Percentiles rank a stretch among this genome's conserved stretches.
These are phyloP conservation scores for Naganishia randhawae DNA, from an alignment of 768 basidiomycete species.

Conservation along the genomic window DNA sequence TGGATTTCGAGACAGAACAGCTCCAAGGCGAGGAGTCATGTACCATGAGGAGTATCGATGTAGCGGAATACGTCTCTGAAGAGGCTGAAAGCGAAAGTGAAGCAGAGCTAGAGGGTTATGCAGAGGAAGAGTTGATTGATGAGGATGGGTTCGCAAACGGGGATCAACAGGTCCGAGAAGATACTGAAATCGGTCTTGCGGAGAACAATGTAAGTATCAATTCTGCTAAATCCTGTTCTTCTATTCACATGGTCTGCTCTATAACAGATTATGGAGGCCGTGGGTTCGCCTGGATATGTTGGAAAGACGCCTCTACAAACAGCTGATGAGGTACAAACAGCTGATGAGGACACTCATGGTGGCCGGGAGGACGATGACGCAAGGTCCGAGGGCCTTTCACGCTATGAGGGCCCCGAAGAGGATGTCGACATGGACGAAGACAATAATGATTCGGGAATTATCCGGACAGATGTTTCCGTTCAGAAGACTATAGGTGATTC, in stretches of 20 bases:
- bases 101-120: conserved; percentile 19
- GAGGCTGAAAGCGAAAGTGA: conserved; percentile 27
- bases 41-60: not conserved
- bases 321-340: too few relatives aligned
- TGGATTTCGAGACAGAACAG: conserved; percentile 6
- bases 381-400: not conserved
- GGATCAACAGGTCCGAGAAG: not conserved
- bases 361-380: not conserved
- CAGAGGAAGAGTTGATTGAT: conserved; percentile 5
- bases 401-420: not conserved
- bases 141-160: not conserved
- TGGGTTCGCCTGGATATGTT: not conserved
- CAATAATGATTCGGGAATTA: not conserved
- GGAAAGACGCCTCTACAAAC: not conserved
- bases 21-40: conserved; percentile 25
- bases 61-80: not conserved
- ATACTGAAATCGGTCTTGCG: not conserved
- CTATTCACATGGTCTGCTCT: not conserved
- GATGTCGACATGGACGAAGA: conserved; percentile 22
- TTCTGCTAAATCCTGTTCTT: not conserved
- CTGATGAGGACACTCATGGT: too few relatives aligned
- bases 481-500: not conserved
- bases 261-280: not conserved
- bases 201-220: not conserved
- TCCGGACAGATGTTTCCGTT: not conserved